Evolutionary conservation across 305 asterid species (phyloP), one percentile per base, ranked within the genome.

Genomic region (Fraxinus latifolia): DNA sequence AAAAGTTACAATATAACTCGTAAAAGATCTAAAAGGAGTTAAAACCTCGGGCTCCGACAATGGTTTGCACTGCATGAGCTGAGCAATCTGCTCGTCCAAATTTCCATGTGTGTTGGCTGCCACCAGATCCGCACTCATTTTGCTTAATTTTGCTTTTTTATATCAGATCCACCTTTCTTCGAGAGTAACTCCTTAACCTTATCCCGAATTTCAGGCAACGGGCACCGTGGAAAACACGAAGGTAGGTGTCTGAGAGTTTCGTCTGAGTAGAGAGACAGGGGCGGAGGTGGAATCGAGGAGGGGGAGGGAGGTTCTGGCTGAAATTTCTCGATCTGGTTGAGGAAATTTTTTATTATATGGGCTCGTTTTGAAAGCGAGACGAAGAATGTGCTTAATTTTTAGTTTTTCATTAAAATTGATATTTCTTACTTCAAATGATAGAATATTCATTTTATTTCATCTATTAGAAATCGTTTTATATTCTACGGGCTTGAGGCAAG

Each of bases 1-100:
- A 68, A 50, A 77, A 11, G 62, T 79, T 55, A 70, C 31, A 79
- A 77, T 79, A 58, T 79, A 58, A 55, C 23, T 47, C 44, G 78
- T 55, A 47, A 32, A 36, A 34, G n/a, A 33, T 73, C 2, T 4
- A 55, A 80, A 29, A 31, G 9, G 83, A 70, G 77, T 71, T 3
- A 33, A 79, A 83, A 94, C 97, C 95, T 93, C 98, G 62, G 90
- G 90, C 81, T 94, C 97, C 11, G 97, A 85, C 90, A 94, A 87
- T 85, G 98, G 97, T 79, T 91, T 93, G 93, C 98, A 93, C 90
- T 93, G 98, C 94, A 93, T 93, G 82, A 93, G 96, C 92, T 90
- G 95, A 74, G 89, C 73, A 89, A 94, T 91, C 91, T 91, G 93
- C 81, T 90, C 97, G 81, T 93, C 95, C 83, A 93, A 88, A 86